phyloP scores from a whole-genome alignment of 169 alveolate species.

The Cryptosporidium viatorum region DNA sequence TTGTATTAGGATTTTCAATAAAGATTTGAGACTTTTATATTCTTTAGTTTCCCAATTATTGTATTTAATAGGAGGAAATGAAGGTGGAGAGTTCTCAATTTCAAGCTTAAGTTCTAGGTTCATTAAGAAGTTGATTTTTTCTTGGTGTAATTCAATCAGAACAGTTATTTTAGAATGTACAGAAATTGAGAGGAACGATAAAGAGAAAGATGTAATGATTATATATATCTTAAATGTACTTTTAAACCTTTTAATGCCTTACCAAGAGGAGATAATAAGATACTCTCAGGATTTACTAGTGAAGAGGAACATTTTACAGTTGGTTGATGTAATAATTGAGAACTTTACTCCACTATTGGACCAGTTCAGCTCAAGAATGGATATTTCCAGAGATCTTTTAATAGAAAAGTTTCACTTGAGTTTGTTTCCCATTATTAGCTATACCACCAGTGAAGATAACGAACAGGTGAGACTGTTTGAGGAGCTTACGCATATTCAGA shows the following conservation, averaged over 20 bases:
- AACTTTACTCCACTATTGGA: conserved; percentile 16
- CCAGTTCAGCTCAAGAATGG: not conserved
- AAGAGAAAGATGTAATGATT: not conserved
- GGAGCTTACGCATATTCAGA: conserved; percentile 52
- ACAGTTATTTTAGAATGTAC: not conserved
- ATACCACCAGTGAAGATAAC: conserved; percentile 4
- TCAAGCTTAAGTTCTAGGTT: conserved; percentile 4
- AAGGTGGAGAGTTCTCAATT: conserved; percentile 20
- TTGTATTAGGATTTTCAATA: not conserved
- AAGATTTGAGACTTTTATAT: not conserved
- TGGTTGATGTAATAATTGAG: conserved; percentile 5
- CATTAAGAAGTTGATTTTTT: not conserved
- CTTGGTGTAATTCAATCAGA: conserved; percentile 29
- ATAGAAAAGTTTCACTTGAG: conserved; percentile 33
- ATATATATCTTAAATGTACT: not conserved
- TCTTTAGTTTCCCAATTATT: conserved; percentile 31
- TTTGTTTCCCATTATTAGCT: conserved; percentile 21
- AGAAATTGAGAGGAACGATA: no score
- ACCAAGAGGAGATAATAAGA: conserved; percentile 26
- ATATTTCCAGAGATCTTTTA: conserved; percentile 13
- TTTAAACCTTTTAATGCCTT: conserved; percentile 12
- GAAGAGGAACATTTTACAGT: conserved; percentile 16
- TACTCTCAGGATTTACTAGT: conserved; percentile 9
- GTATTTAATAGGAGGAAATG: conserved; percentile 20
- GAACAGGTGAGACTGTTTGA: conserved; percentile 53